Evolutionary conservation across 2,329 filamentous ascomycete species (phyloP), one percentile per base, ranked within the genome.

Genomic region (Exophiala aquamarina): DNA sequence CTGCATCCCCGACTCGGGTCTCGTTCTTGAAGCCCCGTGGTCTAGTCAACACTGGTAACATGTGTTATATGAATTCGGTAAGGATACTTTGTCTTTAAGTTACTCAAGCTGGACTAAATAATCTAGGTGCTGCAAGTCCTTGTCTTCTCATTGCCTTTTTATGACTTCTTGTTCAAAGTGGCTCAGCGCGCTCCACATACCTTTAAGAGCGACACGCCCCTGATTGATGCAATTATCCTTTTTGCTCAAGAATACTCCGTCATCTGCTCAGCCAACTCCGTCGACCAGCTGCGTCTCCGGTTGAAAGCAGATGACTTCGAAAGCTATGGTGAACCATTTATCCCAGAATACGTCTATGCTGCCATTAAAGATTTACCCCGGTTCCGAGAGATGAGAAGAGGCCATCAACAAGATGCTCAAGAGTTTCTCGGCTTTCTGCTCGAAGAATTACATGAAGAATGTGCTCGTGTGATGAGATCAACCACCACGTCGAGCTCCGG

Each of bases 61-160:
- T 97, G 88, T 98, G 93, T 70, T 98, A 98, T 71, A 97, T 98
- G 93, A 98, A 97, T 74, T 96, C 93, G 55, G 92, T 95, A 77
- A 72, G 88, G 36, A 10, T 13, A 11, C 11, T 5, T 38, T 17
- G 10, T 15, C n/a, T n/a, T n/a, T n/a, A n/a, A n/a, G n/a, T n/a
- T n/a, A n/a, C n/a, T n/a, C n/a, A n/a, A n/a, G n/a, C n/a, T n/a
- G n/a, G n/a, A n/a, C n/a, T n/a, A n/a, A 32, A 33, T 6, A 3
- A 21, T 19, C 32, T 57, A 95, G 90, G 85, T 97, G 67, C 79
- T 98, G 57, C 93, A 98, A 85, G 87, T 94, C 64, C 81, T 98
- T 61, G 81, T 96, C 58, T 97, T 91, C 66, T 97, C 91, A 69
- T 79, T 84, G 59, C 93, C 93, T 4, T 98, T 98, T 65, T 96